A percentile compares a stretch with the other conserved stretches of the same genome.
phyloP scores from a whole-genome alignment of 257 asterid species.

The Orobanche coerulescens region DNA sequence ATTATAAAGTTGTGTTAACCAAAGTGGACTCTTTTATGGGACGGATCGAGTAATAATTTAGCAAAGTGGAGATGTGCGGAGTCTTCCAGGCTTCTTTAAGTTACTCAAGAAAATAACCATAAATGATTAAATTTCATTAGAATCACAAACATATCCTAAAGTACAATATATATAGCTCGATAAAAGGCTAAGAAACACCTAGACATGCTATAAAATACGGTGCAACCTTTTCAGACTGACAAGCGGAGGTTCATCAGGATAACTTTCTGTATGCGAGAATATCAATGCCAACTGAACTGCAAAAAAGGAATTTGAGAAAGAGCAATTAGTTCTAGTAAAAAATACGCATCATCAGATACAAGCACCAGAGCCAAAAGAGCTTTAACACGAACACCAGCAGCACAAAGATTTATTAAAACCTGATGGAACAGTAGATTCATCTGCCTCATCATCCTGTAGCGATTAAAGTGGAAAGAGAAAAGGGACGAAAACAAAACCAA shows the following conservation, averaged over 20 bases:
- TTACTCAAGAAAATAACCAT: no score
- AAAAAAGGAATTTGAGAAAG: neutral
- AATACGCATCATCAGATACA: constrained; percentile 3
- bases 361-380: constrained; percentile 22
- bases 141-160: neutral
- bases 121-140: no score
- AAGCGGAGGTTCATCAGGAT: constrained; percentile 94
- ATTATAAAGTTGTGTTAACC: no score
- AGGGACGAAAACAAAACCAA: no score
- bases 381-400: constrained; percentile 14
- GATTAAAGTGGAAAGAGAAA: constrained; percentile 1
- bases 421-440: constrained; percentile 43
- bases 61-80: no score
- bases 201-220: neutral
- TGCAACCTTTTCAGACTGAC: constrained; percentile 52
- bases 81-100: no score
- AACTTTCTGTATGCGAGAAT: constrained; percentile 78
- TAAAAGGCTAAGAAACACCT: neutral
- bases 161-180: neutral
- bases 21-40: no score
- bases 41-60: no score
- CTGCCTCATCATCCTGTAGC: constrained; percentile 67
- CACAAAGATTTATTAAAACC: constrained; percentile 35
- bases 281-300: constrained; percentile 73
- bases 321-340: no score